Conservation (phyloP, 1,139 yeast genomes). For the Protomyces inouyei region DNA sequence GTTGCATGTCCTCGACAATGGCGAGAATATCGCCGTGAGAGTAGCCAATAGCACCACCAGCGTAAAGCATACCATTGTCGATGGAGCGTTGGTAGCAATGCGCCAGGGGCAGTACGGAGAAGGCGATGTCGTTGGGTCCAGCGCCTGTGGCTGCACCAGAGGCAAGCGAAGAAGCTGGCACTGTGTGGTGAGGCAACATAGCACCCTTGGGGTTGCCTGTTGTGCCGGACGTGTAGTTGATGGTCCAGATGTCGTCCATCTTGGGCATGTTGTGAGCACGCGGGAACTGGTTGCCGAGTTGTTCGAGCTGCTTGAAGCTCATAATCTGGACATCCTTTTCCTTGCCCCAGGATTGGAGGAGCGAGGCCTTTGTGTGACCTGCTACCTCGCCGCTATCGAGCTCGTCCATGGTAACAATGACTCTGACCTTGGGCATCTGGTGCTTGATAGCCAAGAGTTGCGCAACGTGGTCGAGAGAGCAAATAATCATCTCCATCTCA, state of each 20-base stretch:
- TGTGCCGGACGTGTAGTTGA: constrained; percentile 74
- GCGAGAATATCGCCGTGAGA: constrained; percentile 46
- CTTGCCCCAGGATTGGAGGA: constrained; percentile 40
- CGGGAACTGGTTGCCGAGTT: constrained; percentile 51
- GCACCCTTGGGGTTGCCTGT: constrained; percentile 75
- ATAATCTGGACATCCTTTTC: constrained; percentile 43
- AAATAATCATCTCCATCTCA: constrained; percentile 53
- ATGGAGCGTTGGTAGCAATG: constrained; percentile 57
- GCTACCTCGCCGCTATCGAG: constrained; percentile 34
- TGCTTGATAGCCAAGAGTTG: constrained; percentile 44
- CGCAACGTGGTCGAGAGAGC: constrained; percentile 48
- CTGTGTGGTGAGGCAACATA: constrained; percentile 52
- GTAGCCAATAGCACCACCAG: constrained; percentile 45
- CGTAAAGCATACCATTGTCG: constrained; percentile 33
- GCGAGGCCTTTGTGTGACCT: constrained; percentile 35
- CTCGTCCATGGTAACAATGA: constrained; percentile 51
- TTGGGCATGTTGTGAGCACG: constrained; percentile 49
- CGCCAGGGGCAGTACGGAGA: constrained; percentile 59
- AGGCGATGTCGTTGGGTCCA: constrained; percentile 36
- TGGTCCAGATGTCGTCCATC: constrained; percentile 55
- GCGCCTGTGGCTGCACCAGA: constrained; percentile 8
- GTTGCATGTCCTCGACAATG: constrained; percentile 54
- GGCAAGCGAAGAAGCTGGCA: constrained; percentile 49
- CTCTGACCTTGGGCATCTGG: constrained; percentile 42
- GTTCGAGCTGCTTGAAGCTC: constrained; percentile 45